Evolutionary conservation across 2,329 filamentous ascomycete genomes (phyloP), one percentile per base, ranked within the genome.

Genomic region (Cercospora sojina): DNA sequence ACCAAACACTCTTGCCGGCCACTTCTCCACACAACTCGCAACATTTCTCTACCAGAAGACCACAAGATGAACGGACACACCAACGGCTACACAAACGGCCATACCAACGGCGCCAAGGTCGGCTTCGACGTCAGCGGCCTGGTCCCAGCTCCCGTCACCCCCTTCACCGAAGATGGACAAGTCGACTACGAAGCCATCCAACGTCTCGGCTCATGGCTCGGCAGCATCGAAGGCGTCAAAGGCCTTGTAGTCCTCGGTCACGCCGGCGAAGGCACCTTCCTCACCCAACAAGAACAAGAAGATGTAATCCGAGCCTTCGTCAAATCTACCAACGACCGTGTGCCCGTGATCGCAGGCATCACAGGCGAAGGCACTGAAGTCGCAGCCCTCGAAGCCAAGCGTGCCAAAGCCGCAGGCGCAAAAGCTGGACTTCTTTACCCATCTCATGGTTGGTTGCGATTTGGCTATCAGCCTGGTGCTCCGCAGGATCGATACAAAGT

Each of bases 171-270:
- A 47, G 43, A 83, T 62, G 82, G 83, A 12, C 76, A 75, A 10
- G 78, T 85, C 63, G 83, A 85, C 75, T 85, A 82, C 72, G 79
- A 80, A 9, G 83, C 83, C 43, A 85, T 85, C 67, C 82, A 85
- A 62, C 80, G 83, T 16, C 80, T 85, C 12, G 83, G 83, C 16
- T 82, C 81, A 5, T 85, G 83, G 83, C 82, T 85, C 32, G 83
- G 83, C 49, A 82, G 81, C 72, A 84, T 84, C 56, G 70, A 78
- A 5, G 83, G 83, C 20, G 81, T 85, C 68, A 85, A 84, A 67
- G 83, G 83, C 31, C 79, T 85, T 3, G 83, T 85, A 0, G 83
- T 85, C 9, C 79, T 85, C 13, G 83, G 83, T n/a, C 83, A 85
- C 66, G 83, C 83, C 29, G 83, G 83, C 35, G 83, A 85, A 70